These are phyloP conservation scores for Garcileccinum viscosum DNA, from an alignment of 1,284 basidiomycete genomes.

Conservation along the genomic window DNA sequence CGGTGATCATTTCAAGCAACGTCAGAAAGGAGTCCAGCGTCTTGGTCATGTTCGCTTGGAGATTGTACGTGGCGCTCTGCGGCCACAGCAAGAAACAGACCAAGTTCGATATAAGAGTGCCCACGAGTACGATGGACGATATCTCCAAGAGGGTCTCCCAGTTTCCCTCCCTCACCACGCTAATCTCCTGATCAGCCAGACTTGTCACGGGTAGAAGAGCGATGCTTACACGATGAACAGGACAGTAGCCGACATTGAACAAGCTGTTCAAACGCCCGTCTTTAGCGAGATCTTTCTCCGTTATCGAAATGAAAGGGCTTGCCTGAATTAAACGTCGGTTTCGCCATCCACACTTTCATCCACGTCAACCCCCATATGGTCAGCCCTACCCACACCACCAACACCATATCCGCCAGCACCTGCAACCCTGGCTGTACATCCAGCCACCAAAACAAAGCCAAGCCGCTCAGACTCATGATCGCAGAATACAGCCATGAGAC, in stretches of 20 bases:
- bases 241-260: conserved; percentile 89
- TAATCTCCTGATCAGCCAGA: conserved; percentile 36
- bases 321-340: conserved; percentile 93
- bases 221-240: conserved; percentile 79
- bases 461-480: conserved; percentile 77
- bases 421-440: conserved; percentile 72
- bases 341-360: conserved; percentile 89
- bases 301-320: conserved; percentile 28
- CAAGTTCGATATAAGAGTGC: conserved; percentile 79
- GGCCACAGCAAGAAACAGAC: conserved; percentile 88
- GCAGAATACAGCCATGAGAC: conserved; percentile 76
- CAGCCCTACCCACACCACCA: conserved; percentile 82
- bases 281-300: background rate
- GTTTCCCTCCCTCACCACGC: conserved; percentile 91
- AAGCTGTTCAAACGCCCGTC: conserved; percentile 54
- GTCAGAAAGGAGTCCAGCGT: conserved; percentile 89
- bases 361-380: conserved; percentile 85
- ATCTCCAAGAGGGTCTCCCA: conserved; percentile 76
- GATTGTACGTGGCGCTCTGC: conserved; percentile 80
- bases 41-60: conserved; percentile 85
- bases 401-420: conserved; percentile 70
- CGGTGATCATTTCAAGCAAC: conserved; percentile 79
- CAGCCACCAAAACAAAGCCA: conserved; percentile 80
- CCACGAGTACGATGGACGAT: conserved; percentile 79
- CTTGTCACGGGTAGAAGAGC: background rate